phyloP scores from a whole-genome alignment of 2,329 filamentous ascomycete genomes.

The Cyanodermella asteris region DNA sequence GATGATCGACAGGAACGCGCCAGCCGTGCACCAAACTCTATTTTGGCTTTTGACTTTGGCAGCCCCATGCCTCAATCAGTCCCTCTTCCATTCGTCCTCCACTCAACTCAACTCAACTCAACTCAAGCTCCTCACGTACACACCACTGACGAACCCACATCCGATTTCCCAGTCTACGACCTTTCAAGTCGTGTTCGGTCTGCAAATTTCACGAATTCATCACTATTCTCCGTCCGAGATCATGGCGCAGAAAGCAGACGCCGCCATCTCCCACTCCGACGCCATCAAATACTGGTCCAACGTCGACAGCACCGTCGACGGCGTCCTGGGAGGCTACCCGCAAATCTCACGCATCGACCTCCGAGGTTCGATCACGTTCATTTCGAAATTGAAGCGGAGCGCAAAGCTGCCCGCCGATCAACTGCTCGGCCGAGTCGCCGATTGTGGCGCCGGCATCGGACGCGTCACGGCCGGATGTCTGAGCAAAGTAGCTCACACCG shows the following conservation, averaged over 20 bases:
- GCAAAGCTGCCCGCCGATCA: conserved; percentile 3
- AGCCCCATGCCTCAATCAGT: no score
- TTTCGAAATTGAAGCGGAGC: conserved; percentile 37
- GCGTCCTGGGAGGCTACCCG: conserved; percentile 60
- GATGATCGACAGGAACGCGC: no score
- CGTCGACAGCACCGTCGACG: conserved; percentile 29
- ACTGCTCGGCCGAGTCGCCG: conserved; percentile 24
- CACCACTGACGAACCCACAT: neutral
- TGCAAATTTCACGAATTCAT: no score
- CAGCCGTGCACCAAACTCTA: no score
- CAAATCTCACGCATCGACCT: conserved; percentile 50
- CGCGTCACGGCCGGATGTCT: conserved; percentile 61
- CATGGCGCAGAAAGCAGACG: conserved; percentile 9
- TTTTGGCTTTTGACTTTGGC: no score
- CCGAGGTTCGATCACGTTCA: conserved; percentile 45
- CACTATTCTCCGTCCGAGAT: no score
- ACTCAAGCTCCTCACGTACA: neutral
- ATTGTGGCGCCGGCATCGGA: conserved; percentile 53
- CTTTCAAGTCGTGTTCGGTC: no score
- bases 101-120: no score
- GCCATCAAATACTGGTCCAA: conserved; percentile 19
- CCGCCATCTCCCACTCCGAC: conserved; percentile 15
- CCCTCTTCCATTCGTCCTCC: no score
- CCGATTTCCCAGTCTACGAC: neutral
- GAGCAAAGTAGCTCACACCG: conserved; percentile 41